Evolutionary conservation across 2,329 filamentous ascomycete genomes (phyloP).

Genomic region (Cordyceps cateniannulata): DNA sequence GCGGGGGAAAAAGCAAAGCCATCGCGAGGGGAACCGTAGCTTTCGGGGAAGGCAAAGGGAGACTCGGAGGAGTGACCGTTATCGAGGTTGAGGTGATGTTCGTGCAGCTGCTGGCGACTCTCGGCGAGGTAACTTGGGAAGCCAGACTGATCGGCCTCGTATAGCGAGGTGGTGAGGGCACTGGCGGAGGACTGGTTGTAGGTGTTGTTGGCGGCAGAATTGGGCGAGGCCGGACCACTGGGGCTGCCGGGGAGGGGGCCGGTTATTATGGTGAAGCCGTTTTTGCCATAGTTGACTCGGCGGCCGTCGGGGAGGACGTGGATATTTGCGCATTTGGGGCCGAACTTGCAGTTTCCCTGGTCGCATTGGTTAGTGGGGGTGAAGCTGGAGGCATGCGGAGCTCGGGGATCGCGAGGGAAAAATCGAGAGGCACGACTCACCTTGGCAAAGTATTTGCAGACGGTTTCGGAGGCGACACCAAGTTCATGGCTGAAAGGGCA

Average conservation of each 20-base stretch:
- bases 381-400: neutral
- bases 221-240: slow-evolving; percentile 40
- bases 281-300: slow-evolving; percentile 75
- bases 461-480: slow-evolving; percentile 73
- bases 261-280: slow-evolving; percentile 58
- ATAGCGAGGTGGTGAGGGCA: slow-evolving; percentile 57
- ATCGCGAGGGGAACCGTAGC: slow-evolving; percentile 80
- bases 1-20: slow-evolving; percentile 75
- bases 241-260: slow-evolving; percentile 61
- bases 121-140: slow-evolving; percentile 35
- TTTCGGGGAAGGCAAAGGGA: slow-evolving; percentile 48
- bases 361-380: neutral
- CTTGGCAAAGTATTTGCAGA: slow-evolving; percentile 99
- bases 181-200: slow-evolving; percentile 47
- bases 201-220: slow-evolving; percentile 43
- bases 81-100: slow-evolving; percentile 46
- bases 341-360: slow-evolving; percentile 98
- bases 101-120: slow-evolving; percentile 36
- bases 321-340: slow-evolving; percentile 92
- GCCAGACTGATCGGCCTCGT: slow-evolving; percentile 34
- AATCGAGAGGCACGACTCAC: slow-evolving; percentile 41
- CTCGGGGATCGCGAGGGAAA: neutral
- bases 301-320: slow-evolving; percentile 92
- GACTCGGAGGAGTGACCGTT: slow-evolving; percentile 52
- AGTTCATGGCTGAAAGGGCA: slow-evolving; percentile 96